These are phyloP conservation scores for Metschnikowia anglica DNA, from an alignment of 805 yeast species.

Conservation along the genomic window DNA sequence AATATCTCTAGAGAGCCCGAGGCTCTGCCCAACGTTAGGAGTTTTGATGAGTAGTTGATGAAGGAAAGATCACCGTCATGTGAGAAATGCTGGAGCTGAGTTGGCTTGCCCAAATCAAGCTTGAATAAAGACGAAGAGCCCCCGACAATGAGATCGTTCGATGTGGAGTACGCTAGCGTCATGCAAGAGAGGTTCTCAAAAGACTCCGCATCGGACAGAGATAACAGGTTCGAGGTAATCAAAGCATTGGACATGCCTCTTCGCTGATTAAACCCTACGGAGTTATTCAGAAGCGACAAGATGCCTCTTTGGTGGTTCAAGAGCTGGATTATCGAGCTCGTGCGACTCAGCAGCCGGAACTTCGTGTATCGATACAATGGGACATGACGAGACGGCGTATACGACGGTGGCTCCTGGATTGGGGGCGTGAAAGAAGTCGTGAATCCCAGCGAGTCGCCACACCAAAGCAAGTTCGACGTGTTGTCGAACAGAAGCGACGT, in stretches of 20 bases:
- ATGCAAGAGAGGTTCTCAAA: conserved; percentile 31
- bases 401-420: conserved; percentile 16
- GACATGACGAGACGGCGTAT: conserved; percentile 15
- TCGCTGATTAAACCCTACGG: conserved; percentile 36
- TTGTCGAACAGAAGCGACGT: conserved; percentile 56
- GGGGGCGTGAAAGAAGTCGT: conserved; percentile 34
- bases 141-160: conserved; percentile 34
- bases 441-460: conserved; percentile 66
- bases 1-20: conserved; percentile 64
- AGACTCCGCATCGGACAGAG: conserved; percentile 9
- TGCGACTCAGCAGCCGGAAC: conserved; percentile 26
- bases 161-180: conserved; percentile 32
- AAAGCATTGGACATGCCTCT: conserved; percentile 30
- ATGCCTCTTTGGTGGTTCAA: conserved; percentile 35
- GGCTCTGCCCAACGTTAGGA: conserved; percentile 56
- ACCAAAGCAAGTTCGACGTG: conserved; percentile 78
- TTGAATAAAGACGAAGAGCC: conserved; percentile 28
- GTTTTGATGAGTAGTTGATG: conserved; percentile 47
- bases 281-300: conserved; percentile 31
- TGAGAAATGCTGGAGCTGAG: conserved; percentile 24
- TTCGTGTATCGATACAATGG: conserved; percentile 38
- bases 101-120: conserved; percentile 36
- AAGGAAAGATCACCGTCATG: conserved; percentile 47
- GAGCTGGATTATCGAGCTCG: conserved; percentile 28
- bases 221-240: conserved; percentile 14